These are phyloP conservation scores for Hyphopichia wangnamkhiaoensis DNA, from an alignment of 1,139 yeast species.

Conservation along the genomic window DNA sequence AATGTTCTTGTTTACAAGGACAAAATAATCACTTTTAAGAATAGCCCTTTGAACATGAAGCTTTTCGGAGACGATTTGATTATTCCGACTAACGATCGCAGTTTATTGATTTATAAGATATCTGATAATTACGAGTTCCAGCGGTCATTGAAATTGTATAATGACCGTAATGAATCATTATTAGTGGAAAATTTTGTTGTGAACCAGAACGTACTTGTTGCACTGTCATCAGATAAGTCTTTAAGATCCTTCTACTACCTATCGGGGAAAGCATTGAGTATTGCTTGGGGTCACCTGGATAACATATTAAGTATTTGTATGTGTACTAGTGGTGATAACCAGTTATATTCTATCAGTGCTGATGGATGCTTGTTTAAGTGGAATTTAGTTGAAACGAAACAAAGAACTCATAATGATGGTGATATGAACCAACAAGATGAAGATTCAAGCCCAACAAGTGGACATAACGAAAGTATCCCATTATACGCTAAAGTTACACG, in stretches of 20 bases:
- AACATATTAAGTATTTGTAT: slow-evolving; percentile 44
- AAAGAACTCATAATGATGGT: slow-evolving; percentile 7
- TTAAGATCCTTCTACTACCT: slow-evolving; percentile 48
- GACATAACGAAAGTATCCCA: slow-evolving; percentile 14
- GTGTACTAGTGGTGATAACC: slow-evolving; percentile 15
- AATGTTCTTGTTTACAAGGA: slow-evolving; percentile 29
- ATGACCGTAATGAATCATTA: slow-evolving; percentile 39
- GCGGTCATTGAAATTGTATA: slow-evolving; percentile 41
- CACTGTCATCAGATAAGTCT: slow-evolving; percentile 59
- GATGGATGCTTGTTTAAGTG: slow-evolving; percentile 59
- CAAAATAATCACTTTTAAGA: slow-evolving; percentile 50
- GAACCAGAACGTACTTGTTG: slow-evolving; percentile 31
- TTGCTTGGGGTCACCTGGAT: slow-evolving; percentile 71
- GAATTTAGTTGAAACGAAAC: slow-evolving; percentile 22
- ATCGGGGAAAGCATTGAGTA: slow-evolving; percentile 47
- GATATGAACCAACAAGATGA: background rate
- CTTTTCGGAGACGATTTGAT: slow-evolving; percentile 37
- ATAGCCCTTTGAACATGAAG: slow-evolving; percentile 45
- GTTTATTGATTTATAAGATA: slow-evolving; percentile 40
- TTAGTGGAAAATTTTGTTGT: slow-evolving; percentile 43
- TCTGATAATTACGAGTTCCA: slow-evolving; percentile 32
- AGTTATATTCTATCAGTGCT: slow-evolving; percentile 43
- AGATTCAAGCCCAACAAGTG: too few species aligned
- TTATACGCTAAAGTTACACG: slow-evolving; percentile 32
- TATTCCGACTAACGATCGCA: slow-evolving; percentile 56